These are phyloP conservation scores for Centaurea solstitialis DNA, from an alignment of 129 eudicot species.

Conservation along the genomic window DNA sequence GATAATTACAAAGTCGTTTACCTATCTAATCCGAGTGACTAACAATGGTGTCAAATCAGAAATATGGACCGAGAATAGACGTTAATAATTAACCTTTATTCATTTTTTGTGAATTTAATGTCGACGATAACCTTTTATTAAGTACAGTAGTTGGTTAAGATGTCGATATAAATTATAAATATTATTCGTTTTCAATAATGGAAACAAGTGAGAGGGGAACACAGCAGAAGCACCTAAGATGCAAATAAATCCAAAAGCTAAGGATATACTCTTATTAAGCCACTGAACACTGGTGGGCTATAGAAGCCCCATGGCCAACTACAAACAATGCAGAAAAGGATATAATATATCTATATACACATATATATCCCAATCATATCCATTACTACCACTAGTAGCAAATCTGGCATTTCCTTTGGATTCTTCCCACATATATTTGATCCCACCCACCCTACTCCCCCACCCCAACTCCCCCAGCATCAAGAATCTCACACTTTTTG, in stretches of 20 bases:
- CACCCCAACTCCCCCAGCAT: conserved; percentile 3
- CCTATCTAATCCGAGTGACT: not conserved
- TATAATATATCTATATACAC: not conserved
- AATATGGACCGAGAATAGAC: not conserved
- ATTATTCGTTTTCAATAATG: not conserved
- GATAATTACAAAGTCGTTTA: not conserved
- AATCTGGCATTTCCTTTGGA: conserved; percentile 29
- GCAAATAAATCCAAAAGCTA: conserved; percentile 41
- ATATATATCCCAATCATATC: conserved; percentile 10
- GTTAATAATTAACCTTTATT: not conserved
- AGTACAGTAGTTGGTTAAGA: not conserved
- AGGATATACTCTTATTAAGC: conserved; percentile 15
- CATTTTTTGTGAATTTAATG: not conserved
- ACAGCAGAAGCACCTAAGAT: conserved; percentile 12
- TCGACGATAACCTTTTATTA: not conserved
- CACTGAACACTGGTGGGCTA: conserved; percentile 34
- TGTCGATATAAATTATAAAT: not conserved
- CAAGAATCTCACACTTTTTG: conserved; percentile 34
- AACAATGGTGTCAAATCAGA: not conserved
- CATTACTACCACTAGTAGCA: conserved; percentile 16
- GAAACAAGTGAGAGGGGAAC: conserved; percentile 21
- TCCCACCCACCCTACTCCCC: conserved; percentile 10
- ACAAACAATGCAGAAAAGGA: conserved; percentile 24
- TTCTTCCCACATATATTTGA: conserved; percentile 10
- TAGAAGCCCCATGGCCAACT: conserved; percentile 31